These are phyloP conservation scores for Colletotrichum sp. DNA, from an alignment of 2,329 filamentous ascomycete species.

Conservation along the genomic window DNA sequence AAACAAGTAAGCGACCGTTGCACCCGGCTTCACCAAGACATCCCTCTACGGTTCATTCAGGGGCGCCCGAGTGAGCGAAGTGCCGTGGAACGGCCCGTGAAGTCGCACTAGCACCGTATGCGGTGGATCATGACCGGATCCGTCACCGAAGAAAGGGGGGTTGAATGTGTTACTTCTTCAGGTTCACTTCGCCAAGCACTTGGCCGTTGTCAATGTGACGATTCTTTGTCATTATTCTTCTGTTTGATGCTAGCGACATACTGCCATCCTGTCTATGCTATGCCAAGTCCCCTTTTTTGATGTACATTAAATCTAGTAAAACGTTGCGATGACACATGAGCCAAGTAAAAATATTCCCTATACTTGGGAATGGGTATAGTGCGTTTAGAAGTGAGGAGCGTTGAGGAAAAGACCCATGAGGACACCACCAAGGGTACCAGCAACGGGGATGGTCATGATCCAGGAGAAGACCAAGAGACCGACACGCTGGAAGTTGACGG, in stretches of 20 bases:
- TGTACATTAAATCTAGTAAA: constrained; percentile 14
- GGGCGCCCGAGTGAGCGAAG: neutral
- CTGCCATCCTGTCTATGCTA: neutral
- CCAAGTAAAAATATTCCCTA: neutral
- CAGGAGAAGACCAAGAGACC: constrained; percentile 71
- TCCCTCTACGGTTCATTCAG: neutral
- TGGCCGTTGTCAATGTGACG: neutral
- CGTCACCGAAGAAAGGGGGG: neutral
- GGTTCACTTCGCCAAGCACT: neutral
- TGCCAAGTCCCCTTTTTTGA: neutral
- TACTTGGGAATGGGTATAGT: neutral
- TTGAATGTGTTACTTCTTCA: neutral
- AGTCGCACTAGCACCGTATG: neutral
- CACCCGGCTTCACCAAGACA: neutral
- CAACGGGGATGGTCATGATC: constrained; percentile 56
- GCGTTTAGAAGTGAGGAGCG: constrained; percentile 32
- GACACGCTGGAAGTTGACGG: constrained; percentile 79
- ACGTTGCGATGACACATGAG: neutral
- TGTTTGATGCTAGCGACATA: neutral
- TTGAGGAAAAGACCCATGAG: constrained; percentile 46
- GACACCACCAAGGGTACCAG: constrained; percentile 44
- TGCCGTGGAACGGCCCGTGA: neutral
- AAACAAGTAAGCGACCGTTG: neutral
- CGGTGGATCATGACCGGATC: neutral
- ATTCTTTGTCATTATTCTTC: neutral